Percentiles rank a stretch among this genome's conserved stretches.
phyloP scores from a whole-genome alignment of 2,329 filamentous ascomycete genomes.

The Colletotrichum sp. region DNA sequence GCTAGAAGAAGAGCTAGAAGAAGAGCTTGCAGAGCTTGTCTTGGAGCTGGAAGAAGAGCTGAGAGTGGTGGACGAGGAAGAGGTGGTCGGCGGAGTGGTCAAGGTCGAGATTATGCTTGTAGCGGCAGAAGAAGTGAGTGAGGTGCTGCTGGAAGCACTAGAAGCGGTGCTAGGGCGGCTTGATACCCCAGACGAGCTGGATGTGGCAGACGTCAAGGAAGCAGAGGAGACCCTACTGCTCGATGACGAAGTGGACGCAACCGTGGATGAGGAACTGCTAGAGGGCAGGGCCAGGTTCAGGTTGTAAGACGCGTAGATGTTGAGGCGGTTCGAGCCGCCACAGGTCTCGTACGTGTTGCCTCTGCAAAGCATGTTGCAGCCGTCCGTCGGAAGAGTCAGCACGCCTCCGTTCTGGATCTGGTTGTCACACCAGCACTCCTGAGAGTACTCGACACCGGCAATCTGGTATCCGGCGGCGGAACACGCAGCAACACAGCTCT shows the following conservation, averaged over 20 bases:
- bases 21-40: no score
- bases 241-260: background rate
- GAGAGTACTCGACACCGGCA: conserved; percentile 44
- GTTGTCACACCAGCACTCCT: conserved; percentile 42
- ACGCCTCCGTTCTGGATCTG: conserved; percentile 28
- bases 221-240: background rate
- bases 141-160: background rate
- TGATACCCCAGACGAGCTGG: background rate
- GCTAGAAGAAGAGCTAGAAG: no score
- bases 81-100: accelerated
- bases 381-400: conserved; percentile 26
- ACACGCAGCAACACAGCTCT: no score
- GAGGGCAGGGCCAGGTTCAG: background rate
- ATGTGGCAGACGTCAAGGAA: background rate
- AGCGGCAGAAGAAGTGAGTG: background rate
- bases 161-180: background rate
- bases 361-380: conserved; percentile 35
- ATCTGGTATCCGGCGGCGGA: no score
- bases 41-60: no score
- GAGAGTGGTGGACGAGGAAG: background rate
- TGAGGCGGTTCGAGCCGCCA: conserved; percentile 34
- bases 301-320: conserved; percentile 30
- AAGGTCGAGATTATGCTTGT: accelerated
- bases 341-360: conserved; percentile 36
- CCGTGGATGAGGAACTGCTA: background rate